These are phyloP conservation scores for Astraeus odoratus DNA, from an alignment of 768 basidiomycete species.

Conservation along the genomic window DNA sequence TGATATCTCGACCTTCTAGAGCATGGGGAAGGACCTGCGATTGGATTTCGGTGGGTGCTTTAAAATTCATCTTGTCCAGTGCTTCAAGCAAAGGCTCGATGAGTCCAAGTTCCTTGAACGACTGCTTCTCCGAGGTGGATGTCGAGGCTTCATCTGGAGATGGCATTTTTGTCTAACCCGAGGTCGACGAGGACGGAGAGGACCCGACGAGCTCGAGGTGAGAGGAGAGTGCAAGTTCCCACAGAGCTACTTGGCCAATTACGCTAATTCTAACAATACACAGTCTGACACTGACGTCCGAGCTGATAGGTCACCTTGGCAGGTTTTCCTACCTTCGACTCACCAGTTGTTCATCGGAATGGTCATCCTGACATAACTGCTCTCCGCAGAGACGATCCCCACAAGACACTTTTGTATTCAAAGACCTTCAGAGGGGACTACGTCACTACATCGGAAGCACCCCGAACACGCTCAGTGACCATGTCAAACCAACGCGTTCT, in stretches of 20 bases:
- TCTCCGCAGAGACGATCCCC: too few species aligned
- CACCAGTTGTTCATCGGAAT: too few species aligned
- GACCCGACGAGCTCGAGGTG: too few species aligned
- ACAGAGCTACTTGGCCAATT: too few species aligned
- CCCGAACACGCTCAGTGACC: not conserved
- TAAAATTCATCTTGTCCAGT: conserved; percentile 75
- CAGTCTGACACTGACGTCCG: too few species aligned
- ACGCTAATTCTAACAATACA: too few species aligned
- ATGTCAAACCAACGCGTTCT: conserved; percentile 48
- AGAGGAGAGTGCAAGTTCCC: too few species aligned
- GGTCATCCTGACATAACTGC: too few species aligned
- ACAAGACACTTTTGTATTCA: too few species aligned
- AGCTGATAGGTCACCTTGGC: too few species aligned
- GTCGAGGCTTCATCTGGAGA: conserved; percentile 55
- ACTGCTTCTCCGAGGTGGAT: conserved; percentile 32
- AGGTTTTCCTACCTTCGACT: too few species aligned
- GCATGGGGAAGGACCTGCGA: conserved; percentile 79
- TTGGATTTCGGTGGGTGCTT: conserved; percentile 88
- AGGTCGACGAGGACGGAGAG: not conserved
- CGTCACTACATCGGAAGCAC: not conserved
- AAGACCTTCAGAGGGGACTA: too few species aligned
- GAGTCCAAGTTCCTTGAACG: conserved; percentile 82
- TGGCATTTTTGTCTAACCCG: conserved; percentile 38
- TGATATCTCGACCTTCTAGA: conserved; percentile 88
- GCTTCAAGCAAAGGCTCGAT: conserved; percentile 87